Conservation (phyloP, 257 asterid genomes). For the Solanum appendiculatum region DNA sequence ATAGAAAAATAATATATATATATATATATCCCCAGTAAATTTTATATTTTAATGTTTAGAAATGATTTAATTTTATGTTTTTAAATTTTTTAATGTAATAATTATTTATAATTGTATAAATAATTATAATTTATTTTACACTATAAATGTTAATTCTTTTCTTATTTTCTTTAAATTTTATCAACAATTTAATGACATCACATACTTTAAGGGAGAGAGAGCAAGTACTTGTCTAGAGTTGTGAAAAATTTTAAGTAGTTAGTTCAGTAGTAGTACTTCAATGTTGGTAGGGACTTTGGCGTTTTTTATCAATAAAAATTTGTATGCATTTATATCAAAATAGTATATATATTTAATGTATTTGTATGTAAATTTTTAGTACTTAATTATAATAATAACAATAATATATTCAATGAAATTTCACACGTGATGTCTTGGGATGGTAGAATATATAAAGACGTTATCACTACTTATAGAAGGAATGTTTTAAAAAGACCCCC, state of each 20-base stretch:
- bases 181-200: neutral
- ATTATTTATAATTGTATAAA: too few relatives aligned
- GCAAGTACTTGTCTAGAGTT: neutral
- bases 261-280: neutral
- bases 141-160: too few relatives aligned
- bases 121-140: too few relatives aligned
- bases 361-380: neutral
- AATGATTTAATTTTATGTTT: too few relatives aligned
- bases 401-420: neutral
- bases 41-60: too few relatives aligned
- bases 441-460: neutral
- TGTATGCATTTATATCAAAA: neutral
- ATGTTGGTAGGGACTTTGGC: neutral
- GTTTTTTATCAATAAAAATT: neutral
- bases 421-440: neutral
- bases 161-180: too few relatives aligned
- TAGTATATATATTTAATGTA: neutral
- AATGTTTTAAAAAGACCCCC: fast-evolving
- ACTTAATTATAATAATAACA: neutral
- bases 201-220: neutral
- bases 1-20: too few relatives aligned
- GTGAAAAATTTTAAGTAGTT: neutral
- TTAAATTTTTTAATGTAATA: too few relatives aligned
- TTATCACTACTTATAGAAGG: neutral
- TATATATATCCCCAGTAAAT: too few relatives aligned